These are phyloP conservation scores for Akebia trifoliata DNA, from an alignment of 164 flowering plant species.

Conservation along the genomic window DNA sequence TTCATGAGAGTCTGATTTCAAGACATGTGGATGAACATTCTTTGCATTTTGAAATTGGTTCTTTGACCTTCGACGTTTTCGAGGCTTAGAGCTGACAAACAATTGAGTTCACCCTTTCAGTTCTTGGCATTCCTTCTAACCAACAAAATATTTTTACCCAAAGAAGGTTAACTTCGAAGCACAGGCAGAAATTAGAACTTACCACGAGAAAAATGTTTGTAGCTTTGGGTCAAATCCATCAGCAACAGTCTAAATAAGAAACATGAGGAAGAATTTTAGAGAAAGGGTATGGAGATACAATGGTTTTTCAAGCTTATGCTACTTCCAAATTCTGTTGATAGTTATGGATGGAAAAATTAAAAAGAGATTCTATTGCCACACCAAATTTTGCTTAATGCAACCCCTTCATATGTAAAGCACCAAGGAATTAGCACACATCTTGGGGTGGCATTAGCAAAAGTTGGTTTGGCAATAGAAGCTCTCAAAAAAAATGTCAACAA, in stretches of 20 bases:
- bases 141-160: too few relatives aligned
- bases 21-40: slow-evolving; percentile 45
- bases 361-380: too few relatives aligned
- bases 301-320: background rate
- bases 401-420: too few relatives aligned
- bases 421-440: too few relatives aligned
- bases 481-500: too few relatives aligned
- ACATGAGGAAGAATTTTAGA: slow-evolving; percentile 2
- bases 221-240: slow-evolving; percentile 62
- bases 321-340: too few relatives aligned
- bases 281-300: background rate
- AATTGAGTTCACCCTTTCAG: slow-evolving; percentile 2
- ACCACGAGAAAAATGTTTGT: slow-evolving; percentile 75
- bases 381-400: too few relatives aligned
- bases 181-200: slow-evolving; percentile 10
- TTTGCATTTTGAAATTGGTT: slow-evolving; percentile 30
- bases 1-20: slow-evolving; percentile 44
- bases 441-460: too few relatives aligned
- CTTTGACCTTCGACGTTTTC: slow-evolving; percentile 40
- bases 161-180: background rate
- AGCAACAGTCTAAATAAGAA: slow-evolving; percentile 43
- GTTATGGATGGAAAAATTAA: too few relatives aligned
- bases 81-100: slow-evolving; percentile 52
- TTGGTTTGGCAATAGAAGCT: too few relatives aligned
- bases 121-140: too few relatives aligned